Evolutionary conservation across 148 eudicot species (phyloP).

Genomic region (Chenopodium quinoa): DNA sequence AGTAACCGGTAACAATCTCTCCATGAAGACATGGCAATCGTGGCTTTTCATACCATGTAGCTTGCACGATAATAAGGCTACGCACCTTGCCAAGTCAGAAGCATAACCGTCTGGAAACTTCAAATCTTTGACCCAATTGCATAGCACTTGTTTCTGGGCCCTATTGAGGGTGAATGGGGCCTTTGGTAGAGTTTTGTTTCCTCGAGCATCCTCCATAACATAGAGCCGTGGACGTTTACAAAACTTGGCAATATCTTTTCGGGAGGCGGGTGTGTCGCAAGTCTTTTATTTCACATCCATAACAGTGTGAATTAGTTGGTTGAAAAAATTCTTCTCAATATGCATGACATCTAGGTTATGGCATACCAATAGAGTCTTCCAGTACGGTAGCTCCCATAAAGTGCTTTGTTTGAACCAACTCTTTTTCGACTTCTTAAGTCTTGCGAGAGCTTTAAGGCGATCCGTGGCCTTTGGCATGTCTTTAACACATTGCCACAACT

Average conservation of each 20-base stretch:
- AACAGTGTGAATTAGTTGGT: not conserved
- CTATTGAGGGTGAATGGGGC: not conserved
- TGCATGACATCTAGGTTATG: too few relatives aligned
- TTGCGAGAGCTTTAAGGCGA: not conserved
- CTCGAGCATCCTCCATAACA: not conserved
- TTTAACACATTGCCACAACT: not conserved
- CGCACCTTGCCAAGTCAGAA: not conserved
- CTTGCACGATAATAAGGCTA: not conserved
- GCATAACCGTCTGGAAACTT: not conserved
- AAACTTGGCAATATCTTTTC: not conserved
- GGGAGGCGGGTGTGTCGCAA: not conserved
- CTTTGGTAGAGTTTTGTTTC: not conserved
- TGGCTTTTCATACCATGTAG: not conserved
- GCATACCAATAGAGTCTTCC: too few relatives aligned
- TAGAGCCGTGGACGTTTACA: not conserved
- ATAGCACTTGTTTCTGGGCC: not conserved
- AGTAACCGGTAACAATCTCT: not conserved
- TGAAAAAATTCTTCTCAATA: too few relatives aligned
- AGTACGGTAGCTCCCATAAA: too few relatives aligned
- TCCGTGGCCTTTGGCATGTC: not conserved
- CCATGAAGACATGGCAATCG: conserved; percentile 3
- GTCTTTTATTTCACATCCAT: not conserved
- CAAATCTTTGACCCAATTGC: not conserved
- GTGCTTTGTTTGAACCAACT: too few relatives aligned
- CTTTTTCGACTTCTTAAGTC: not conserved